Evolutionary conservation across 1,139 yeast species (phyloP), one percentile per base, ranked within the genome.

Genomic region (Lodderomyces oxycetoniae): DNA sequence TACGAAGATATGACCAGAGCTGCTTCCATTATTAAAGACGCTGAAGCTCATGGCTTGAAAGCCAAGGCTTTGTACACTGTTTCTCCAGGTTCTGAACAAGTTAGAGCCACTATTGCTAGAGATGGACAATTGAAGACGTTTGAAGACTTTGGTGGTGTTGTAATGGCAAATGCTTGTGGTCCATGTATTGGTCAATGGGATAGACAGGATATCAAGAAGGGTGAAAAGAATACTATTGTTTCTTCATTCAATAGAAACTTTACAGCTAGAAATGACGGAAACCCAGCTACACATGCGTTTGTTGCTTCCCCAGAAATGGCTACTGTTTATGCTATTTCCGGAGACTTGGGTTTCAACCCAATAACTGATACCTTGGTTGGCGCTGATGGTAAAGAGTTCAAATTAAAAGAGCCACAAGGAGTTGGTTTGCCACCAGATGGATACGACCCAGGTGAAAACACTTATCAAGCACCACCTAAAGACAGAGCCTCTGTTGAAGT

Each of bases 161-260:
- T 91, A 44, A 75, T 91, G 66, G 97, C 98, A 49, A 91, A 91
- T 63, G 98, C 98, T 46, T 89, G 98, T 77, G 98, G 98, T 65
- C 98, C 98, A 66, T 89, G 98, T 79, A 91, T 91, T 60, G 98
- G 98, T 64, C 98, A 91, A 77, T 91, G 98, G 98, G 97, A 91
- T 64, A 86, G 98, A 75, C 88, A 78, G 61, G 97, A 91, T 63
- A 78, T 89, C 63, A 77, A 85, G 76, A 91, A 88, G 80, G 96
- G 96, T 70, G 96, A 87, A 63, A 87, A 86, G 78, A 89, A 89
- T 81, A 86, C 98, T 52, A 91, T 91, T 73, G 95, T 91, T 50
- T 85, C 97, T 26, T 89, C 97, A 49, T 91, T 86, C 84, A 91
- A 91, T 91, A 87, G 97, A 82, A 91, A 91, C 75, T 91, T 91